Evolutionary conservation across 176 grass and related monocot species (phyloP).

Genomic region (Oryza punctata): DNA sequence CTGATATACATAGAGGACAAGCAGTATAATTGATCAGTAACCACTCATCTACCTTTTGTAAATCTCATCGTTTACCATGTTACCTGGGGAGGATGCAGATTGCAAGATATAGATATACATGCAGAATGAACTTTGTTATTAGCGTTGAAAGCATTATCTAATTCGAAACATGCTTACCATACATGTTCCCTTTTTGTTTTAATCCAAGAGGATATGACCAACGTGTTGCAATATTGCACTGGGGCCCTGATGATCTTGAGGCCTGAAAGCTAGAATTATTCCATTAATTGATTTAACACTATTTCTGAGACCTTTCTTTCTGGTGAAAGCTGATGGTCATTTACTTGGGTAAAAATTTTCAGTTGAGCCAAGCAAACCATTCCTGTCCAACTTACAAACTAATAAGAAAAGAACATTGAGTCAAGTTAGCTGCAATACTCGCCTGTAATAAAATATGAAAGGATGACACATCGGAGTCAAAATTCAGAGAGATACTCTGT

Average conservation of each 20-base stretch:
- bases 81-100: slow-evolving; percentile 3
- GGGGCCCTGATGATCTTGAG: neutral
- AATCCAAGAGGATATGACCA: neutral
- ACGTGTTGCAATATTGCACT: neutral
- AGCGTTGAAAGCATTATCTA: neutral
- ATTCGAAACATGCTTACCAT: neutral
- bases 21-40: neutral
- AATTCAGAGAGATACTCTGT: neutral
- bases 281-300: neutral
- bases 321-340: neutral
- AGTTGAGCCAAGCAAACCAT: neutral
- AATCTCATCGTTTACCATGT: slow-evolving; percentile 6
- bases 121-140: neutral
- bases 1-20: neutral
- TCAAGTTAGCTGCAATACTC: neutral
- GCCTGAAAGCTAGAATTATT: neutral
- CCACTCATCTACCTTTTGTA: slow-evolving; percentile 10
- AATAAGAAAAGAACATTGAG: neutral
- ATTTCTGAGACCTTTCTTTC: neutral
- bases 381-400: neutral
- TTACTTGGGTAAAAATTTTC: neutral
- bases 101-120: neutral
- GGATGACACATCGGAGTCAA: neutral
- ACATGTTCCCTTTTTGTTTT: neutral
- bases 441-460: neutral